Evolutionary conservation across 78 protist genomes (phyloP), one percentile per base, ranked within the genome.

Genomic region (Trichosphaerium sp.): DNA sequence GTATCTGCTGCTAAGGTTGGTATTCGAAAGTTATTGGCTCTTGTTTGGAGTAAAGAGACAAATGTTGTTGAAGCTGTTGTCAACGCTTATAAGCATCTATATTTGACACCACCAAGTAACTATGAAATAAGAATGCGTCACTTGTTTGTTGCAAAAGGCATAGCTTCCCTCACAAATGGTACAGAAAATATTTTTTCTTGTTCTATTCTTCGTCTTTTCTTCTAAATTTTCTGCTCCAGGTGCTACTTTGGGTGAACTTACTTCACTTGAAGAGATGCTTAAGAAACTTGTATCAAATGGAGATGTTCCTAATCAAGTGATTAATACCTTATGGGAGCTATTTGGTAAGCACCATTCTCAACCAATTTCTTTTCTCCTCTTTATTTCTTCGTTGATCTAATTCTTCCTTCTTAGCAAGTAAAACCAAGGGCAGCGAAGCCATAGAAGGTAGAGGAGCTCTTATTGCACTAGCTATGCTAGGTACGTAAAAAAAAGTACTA

Each of bases 271-370:
- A 31, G 85, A 84, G 57, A 41, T 84, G 34, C 52, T 84, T 1
- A n/a, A 18, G 21, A 32, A 43, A 8, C 15, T 68, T 11, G n/a
- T n/a, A 12, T n/a, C 1, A 59, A 40, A 29, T 38, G 59, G 26
- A 35, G 0, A n/a, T 39, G 1, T 23, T 76, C 8, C 18, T 29
- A 65, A 7, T 14, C 26, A 40, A 4, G 73, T 73, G 28, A 3
- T 71, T 1, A 25, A 77, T 4, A 32, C 35, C 34, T 74, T 86
- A 48, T 86, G 91, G 91, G 81, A 81, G 38, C 52, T 79, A 26
- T 69, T 85, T 23, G 10, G 56, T 10, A 41, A 56, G n/a, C 41
- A 40, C 38, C 47, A 38, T 4, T 31, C 10, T 4, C n/a, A n/a
- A n/a, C n/a, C n/a, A n/a, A n/a, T n/a, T n/a, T n/a, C n/a, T n/a